Conservation (phyloP, 345 rosid genomes). For the Kandelia obovata region DNA sequence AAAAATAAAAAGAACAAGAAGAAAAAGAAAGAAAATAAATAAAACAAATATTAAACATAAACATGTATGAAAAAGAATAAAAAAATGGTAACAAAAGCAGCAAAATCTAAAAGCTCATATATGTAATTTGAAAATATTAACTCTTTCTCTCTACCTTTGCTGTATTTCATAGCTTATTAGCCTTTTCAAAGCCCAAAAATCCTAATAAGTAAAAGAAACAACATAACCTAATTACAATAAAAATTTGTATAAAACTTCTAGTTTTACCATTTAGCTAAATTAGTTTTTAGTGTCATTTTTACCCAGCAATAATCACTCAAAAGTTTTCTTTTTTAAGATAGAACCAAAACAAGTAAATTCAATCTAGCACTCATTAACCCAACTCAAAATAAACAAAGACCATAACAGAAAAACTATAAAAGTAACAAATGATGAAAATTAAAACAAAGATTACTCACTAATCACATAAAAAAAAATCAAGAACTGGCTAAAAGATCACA, state of each 20-base stretch:
- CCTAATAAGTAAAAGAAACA: conserved; percentile 88
- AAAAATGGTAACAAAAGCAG: no score
- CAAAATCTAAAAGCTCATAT: no score
- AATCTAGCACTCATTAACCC: not conserved
- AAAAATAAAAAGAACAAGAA: no score
- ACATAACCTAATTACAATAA: conserved; percentile 73
- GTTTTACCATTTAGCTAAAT: conserved; percentile 71
- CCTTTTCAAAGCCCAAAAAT: no score
- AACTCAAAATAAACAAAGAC: no score
- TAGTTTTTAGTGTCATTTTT: conserved; percentile 63
- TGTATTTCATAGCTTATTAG: no score
- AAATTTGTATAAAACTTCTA: conserved; percentile 76
- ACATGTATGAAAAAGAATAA: no score
- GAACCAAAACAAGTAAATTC: not conserved
- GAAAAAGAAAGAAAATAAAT: no score
- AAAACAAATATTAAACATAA: no score
- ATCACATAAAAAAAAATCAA: not conserved
- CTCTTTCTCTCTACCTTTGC: no score
- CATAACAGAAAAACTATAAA: not conserved
- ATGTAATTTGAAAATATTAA: no score
- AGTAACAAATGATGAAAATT: not conserved
- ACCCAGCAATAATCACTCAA: conserved; percentile 2
- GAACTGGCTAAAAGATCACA: not conserved
- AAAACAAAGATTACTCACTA: not conserved
- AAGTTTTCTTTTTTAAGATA: not conserved